Evolutionary conservation across 352 stramenopile genomes (phyloP), one percentile per base, ranked within the genome.

Genomic region (Thraustochytrium striatum): DNA sequence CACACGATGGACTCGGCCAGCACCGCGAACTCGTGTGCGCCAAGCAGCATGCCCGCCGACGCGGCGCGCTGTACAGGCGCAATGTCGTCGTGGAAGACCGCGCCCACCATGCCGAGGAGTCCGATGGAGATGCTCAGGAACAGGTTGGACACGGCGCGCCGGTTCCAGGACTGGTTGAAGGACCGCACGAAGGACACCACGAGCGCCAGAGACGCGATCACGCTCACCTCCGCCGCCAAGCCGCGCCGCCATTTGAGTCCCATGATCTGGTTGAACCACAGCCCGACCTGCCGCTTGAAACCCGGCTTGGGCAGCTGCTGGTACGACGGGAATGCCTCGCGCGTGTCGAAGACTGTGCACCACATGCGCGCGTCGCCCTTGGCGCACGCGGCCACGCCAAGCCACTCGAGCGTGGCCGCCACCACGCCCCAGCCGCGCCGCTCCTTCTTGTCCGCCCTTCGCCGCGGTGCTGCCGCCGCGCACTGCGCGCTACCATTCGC

Each of bases 91-190:
- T 75, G 65, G 28, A 75, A 75, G 16, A 75, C 44, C 19, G 65
- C 65, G 1, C 65, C 65, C 13, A 61, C 44, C 65, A 75, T 75
- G 19, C 65, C 65, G 21, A 75, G 35, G 11, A 75, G 65, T 7
- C 65, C 52, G 25, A 75, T 62, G 16, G 65, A 75, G 36, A 75
- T 75, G 32, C 65, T 75, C 16, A 75, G 44, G 35, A 75, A 75
- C 3, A 75, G 52, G 52, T 61, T 61, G 8, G 44, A 58, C 19
- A 75, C 44, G 9, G 65, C 44, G 19, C 65, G 65, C 7, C 65
- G 65, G 30, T 75, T 75, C 65, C 65, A 75, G 5, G 65, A 35
- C 19, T 44, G 65, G 32, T 75, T 75, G 36, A 62, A 75, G 44
- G 30, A 55, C 8, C 65, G 44, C 52, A 61, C 52, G 52, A 75